Evolutionary conservation across 441 rosid genomes (phyloP).

Genomic region (Erodium trifolium): DNA sequence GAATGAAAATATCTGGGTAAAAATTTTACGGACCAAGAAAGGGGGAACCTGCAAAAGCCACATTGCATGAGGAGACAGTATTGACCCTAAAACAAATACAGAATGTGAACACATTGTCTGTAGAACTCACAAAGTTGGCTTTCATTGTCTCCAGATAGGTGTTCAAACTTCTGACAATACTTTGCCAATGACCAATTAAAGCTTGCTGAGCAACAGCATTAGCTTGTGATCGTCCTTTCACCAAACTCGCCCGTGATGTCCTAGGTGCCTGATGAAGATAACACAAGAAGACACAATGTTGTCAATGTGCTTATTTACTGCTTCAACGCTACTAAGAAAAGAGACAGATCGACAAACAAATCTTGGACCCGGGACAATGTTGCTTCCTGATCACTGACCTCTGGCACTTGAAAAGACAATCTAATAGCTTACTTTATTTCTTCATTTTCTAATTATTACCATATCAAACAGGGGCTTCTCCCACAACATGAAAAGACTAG

Average conservation of each 20-base stretch:
- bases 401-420: background rate
- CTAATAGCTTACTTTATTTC: background rate
- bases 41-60: conserved; percentile 60
- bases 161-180: conserved; percentile 89
- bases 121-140: conserved; percentile 62
- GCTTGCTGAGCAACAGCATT: conserved; percentile 91
- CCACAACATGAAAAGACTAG: too few species aligned
- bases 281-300: background rate
- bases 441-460: conserved; percentile 3
- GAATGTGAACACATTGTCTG: background rate
- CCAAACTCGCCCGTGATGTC: conserved; percentile 98
- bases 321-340: conserved; percentile 4
- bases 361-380: background rate
- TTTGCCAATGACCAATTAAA: conserved; percentile 97
- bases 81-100: background rate
- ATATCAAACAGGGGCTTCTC: background rate
- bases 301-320: background rate
- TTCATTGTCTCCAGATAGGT: conserved; percentile 74
- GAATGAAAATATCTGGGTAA: conserved; percentile 86
- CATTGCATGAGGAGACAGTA: background rate
- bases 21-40: conserved; percentile 76
- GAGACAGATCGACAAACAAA: background rate
- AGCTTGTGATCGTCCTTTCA: conserved; percentile 88
- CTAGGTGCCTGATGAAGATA: conserved; percentile 68
- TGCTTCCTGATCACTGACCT: background rate